Percentiles rank a stretch among this genome's conserved stretches.
Evolutionary conservation across 2,329 filamentous ascomycete species (phyloP).

Genomic region (Colletotrichum acutatum): DNA sequence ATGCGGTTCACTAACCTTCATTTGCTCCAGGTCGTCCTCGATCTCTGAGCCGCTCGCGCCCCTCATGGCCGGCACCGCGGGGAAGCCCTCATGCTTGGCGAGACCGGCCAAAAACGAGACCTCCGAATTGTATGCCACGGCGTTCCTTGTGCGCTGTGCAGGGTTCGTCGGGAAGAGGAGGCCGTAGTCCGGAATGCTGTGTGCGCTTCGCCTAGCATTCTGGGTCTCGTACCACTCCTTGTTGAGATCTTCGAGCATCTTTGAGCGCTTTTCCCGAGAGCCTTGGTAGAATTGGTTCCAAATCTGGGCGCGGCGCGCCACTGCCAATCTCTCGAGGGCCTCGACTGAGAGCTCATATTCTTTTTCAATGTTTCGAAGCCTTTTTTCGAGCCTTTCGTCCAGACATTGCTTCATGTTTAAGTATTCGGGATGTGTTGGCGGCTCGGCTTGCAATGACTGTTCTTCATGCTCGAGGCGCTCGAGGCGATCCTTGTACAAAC

Average conservation of each 20-base stretch:
- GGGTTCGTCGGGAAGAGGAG: conserved; percentile 83
- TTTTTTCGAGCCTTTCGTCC: conserved; percentile 83
- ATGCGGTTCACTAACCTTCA: conserved; percentile 69
- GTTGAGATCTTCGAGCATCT: conserved; percentile 81
- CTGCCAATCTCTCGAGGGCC: conserved; percentile 77
- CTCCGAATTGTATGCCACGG: conserved; percentile 93
- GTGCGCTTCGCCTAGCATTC: conserved; percentile 84
- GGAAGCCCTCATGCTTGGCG: conserved; percentile 96
- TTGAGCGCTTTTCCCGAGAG: conserved; percentile 84
- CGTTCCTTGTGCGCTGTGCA: conserved; percentile 82
- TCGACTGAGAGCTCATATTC: conserved; percentile 79
- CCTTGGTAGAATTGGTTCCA: conserved; percentile 93
- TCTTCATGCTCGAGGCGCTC: conserved; percentile 81
- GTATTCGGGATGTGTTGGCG: conserved; percentile 88
- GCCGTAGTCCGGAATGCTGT: conserved; percentile 83
- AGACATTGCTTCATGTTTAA: conserved; percentile 90
- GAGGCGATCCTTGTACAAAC: conserved; percentile 89
- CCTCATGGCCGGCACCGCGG: conserved; percentile 87
- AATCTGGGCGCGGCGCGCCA: conserved; percentile 86
- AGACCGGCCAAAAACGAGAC: conserved; percentile 91
- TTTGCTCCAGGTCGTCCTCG: conserved; percentile 88
- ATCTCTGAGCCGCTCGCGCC: conserved; percentile 78
- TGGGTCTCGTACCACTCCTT: conserved; percentile 95
- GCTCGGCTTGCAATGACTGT: conserved; percentile 66
- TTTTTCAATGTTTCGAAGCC: conserved; percentile 79